Conservation (phyloP, 1,139 yeast genomes). For the Petasospora rhodanensis region DNA sequence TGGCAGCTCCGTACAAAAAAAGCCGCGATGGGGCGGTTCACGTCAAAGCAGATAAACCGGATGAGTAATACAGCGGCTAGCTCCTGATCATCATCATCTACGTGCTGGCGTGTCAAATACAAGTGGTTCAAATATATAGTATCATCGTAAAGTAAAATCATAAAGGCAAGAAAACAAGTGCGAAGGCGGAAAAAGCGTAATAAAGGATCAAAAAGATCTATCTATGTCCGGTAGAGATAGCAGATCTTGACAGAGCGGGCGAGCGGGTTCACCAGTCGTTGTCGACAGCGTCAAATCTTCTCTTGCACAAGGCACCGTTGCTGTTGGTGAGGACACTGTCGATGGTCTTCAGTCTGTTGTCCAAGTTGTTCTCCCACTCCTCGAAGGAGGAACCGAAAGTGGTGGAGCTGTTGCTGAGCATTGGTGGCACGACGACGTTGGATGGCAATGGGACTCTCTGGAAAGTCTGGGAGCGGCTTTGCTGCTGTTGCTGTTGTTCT, state of each 20-base stretch:
- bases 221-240: no score
- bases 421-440: slow-evolving; percentile 29
- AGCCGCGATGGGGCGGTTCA: no score
- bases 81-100: no score
- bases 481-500: slow-evolving; percentile 8
- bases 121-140: no score
- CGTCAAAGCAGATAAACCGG: no score
- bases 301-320: slow-evolving; percentile 32
- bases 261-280: slow-evolving; percentile 20
- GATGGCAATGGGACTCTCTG: slow-evolving; percentile 53
- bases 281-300: slow-evolving; percentile 38
- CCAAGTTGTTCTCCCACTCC: slow-evolving; percentile 45
- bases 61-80: no score
- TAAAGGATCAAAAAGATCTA: no score
- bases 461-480: slow-evolving; percentile 4
- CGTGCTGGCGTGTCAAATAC: no score
- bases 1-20: no score
- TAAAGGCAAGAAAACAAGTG: no score
- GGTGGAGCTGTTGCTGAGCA: slow-evolving; percentile 19
- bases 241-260: not conserved
- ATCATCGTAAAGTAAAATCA: no score
- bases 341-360: slow-evolving; percentile 37
- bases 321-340: slow-evolving; percentile 28
- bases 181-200: no score
- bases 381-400: slow-evolving; percentile 38